phyloP scores from a whole-genome alignment of 345 rosid species.

The Eutrema japonicum region DNA sequence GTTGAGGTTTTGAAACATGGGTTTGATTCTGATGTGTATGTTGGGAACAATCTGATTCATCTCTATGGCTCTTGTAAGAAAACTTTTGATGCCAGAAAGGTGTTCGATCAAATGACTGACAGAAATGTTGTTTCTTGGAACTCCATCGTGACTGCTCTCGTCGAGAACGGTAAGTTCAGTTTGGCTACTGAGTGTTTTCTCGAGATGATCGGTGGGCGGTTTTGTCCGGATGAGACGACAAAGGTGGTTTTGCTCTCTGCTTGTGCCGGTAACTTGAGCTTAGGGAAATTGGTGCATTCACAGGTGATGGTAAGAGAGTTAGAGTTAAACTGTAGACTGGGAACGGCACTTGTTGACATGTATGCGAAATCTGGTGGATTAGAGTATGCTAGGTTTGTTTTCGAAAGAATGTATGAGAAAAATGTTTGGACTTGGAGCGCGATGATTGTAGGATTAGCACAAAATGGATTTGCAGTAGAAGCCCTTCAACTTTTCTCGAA shows the following conservation, averaged over 20 bases:
- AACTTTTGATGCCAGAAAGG: slow-evolving; percentile 53
- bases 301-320: slow-evolving; percentile 62
- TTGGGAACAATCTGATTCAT: slow-evolving; percentile 63
- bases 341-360: slow-evolving; percentile 90
- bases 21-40: slow-evolving; percentile 66
- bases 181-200: slow-evolving; percentile 56
- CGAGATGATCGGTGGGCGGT: slow-evolving; percentile 54
- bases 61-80: slow-evolving; percentile 73
- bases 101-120: slow-evolving; percentile 73
- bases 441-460: slow-evolving; percentile 86
- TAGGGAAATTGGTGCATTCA: slow-evolving; percentile 75
- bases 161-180: slow-evolving; percentile 49
- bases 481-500: slow-evolving; percentile 56
- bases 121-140: slow-evolving; percentile 85
- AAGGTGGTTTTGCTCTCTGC: slow-evolving; percentile 72
- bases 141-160: slow-evolving; percentile 64
- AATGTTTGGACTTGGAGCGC: slow-evolving; percentile 97
- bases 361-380: slow-evolving; percentile 72
- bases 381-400: slow-evolving; percentile 55
- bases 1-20: slow-evolving; percentile 66
- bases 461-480: slow-evolving; percentile 70
- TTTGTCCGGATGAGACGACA: slow-evolving; percentile 71
- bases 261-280: slow-evolving; percentile 63
- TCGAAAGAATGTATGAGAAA: slow-evolving; percentile 56
- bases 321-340: slow-evolving; percentile 59